Conservation (phyloP, 129 eudicot genomes). For the Flaveria robusta region DNA sequence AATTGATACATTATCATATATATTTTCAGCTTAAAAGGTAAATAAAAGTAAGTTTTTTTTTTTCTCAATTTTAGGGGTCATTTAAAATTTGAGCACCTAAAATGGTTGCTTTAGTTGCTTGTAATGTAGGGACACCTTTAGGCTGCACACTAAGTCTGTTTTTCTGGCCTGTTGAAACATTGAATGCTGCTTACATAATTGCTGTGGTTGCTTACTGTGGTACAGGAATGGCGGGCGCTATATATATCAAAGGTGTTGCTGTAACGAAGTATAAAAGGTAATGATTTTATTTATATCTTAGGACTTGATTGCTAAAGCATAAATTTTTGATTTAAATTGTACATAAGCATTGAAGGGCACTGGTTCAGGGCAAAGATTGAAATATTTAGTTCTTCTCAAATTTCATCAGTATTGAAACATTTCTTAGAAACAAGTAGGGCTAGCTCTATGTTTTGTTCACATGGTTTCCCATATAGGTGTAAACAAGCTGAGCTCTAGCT, state of each 20-base stretch:
- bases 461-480: neutral
- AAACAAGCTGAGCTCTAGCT: neutral
- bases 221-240: slow-evolving; percentile 93
- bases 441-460: too few relatives aligned
- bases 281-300: neutral
- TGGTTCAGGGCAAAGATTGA: neutral
- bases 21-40: too few relatives aligned
- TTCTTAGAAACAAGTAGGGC: neutral
- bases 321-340: neutral
- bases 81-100: too few relatives aligned
- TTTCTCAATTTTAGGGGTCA: too few relatives aligned
- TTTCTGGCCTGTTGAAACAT: neutral
- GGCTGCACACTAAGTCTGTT: neutral
- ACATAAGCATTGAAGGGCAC: neutral
- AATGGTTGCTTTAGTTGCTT: too few relatives aligned
- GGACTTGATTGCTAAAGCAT: neutral
- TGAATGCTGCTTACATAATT: slow-evolving; percentile 25
- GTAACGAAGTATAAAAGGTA: slow-evolving; percentile 88
- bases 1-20: too few relatives aligned
- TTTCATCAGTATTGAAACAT: neutral
- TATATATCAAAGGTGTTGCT: slow-evolving; percentile 90
- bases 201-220: slow-evolving; percentile 16
- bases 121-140: too few relatives aligned
- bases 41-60: too few relatives aligned
- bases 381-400: neutral